Percentiles rank a stretch among this genome's conserved stretches.
These are phyloP conservation scores for Apiospora aurea DNA, from an alignment of 2,329 filamentous ascomycete genomes.

Conservation along the genomic window DNA sequence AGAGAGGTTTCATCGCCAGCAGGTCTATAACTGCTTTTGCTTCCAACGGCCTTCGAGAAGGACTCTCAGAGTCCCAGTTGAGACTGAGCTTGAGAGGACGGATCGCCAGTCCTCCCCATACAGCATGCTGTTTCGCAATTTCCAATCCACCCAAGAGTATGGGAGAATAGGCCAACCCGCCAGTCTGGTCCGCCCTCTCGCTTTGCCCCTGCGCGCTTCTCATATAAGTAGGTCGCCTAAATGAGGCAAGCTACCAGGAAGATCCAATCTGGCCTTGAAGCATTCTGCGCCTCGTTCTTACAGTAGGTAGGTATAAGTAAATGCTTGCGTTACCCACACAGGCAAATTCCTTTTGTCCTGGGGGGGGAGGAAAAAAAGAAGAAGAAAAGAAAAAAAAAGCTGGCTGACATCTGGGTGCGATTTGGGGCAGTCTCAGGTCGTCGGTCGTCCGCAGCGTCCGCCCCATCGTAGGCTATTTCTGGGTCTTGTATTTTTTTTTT, in stretches of 20 bases:
- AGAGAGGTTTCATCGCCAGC: background rate
- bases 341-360: background rate
- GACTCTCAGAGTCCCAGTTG: background rate
- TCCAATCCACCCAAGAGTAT: background rate
- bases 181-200: slow-evolving; percentile 8
- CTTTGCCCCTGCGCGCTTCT: slow-evolving; percentile 2
- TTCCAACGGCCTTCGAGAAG: background rate
- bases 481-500: background rate
- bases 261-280: background rate
- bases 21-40: background rate
- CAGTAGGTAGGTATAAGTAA: background rate
- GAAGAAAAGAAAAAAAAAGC: background rate
- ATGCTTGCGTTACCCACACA: background rate
- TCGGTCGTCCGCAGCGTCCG: background rate
- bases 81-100: background rate
- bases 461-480: background rate
- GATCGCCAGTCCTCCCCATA: background rate
- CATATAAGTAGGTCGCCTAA: background rate
- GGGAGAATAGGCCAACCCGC: background rate
- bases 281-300: background rate
- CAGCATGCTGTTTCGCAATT: background rate
- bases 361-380: background rate
- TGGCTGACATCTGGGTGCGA: background rate
- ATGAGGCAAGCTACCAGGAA: background rate
- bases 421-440: background rate